A percentile compares a stretch with the other conserved stretches of the same genome.
phyloP scores from a whole-genome alignment of 805 yeast genomes.

The Barnettozyma wickerhamii region DNA sequence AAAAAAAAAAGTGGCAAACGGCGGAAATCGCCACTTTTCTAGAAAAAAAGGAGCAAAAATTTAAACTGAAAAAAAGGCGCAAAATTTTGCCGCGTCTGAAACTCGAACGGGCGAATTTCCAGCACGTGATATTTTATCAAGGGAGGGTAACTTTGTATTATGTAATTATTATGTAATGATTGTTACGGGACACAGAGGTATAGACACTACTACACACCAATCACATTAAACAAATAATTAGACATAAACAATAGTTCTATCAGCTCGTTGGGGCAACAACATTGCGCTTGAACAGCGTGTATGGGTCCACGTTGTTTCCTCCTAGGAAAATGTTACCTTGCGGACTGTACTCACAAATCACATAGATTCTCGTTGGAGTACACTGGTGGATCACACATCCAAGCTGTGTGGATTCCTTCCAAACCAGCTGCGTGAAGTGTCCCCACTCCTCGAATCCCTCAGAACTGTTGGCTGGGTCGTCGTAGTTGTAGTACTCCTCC shows the following conservation, averaged over 20 bases:
- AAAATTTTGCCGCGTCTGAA: neutral
- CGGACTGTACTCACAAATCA: conserved; percentile 64
- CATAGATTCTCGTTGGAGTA: conserved; percentile 40
- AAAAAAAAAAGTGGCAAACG: neutral
- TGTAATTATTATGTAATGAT: no score
- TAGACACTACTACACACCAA: no score
- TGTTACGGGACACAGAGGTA: no score
- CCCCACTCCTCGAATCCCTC: conserved; percentile 51
- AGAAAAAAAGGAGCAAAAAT: neutral
- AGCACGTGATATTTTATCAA: neutral
- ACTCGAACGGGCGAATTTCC: neutral
- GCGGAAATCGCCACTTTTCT: neutral
- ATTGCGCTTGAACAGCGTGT: conserved; percentile 37
- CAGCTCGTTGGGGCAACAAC: conserved; percentile 36
- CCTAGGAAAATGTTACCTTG: conserved; percentile 44
- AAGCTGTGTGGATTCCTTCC: conserved; percentile 55
- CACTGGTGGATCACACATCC: conserved; percentile 51
- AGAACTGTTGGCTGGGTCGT: conserved; percentile 34
- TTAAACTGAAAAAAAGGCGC: neutral
- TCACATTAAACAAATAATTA: neutral
- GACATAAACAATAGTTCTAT: neutral
- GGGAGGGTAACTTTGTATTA: neutral
- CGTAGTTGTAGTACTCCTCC: conserved; percentile 49
- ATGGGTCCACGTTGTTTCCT: conserved; percentile 24
- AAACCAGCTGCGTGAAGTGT: conserved; percentile 74